Base-by-base conservation (phyloP, 495 filamentous ascomycete species). In the Penicillium robsamsonii region DNA sequence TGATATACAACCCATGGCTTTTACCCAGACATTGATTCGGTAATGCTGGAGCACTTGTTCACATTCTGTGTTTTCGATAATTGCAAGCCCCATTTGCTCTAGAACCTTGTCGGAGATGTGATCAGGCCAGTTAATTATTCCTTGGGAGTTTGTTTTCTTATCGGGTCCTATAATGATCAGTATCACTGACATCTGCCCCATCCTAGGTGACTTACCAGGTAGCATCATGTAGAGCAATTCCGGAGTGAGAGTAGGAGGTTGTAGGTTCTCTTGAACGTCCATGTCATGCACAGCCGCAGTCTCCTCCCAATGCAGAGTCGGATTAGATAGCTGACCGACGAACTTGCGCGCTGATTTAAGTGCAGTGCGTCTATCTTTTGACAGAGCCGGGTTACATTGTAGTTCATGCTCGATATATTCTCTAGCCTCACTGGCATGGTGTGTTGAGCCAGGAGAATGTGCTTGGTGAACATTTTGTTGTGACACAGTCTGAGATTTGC, bases 141-240 rank as follows among this genome's bases (percentile, higher is more conserved):
- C 62, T 25, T 68, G 65, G 7, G 65, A 66, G 17, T 53, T 68
- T 5, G 65, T 68, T 46, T 43, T 61, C 35, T 51, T 63, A 22
- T 68, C 65, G 12, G 60, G 46, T 15, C 65, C 65, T 64, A 12
- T 0, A 30, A 46, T n/a, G 20, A 25, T 63, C 11, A 63, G 52
- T 4, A 40, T 24, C 2, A 15, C n/a, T 5, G 15, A 29, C 20
- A 25, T 38, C 2, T 30, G 8, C 11, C 4, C 13, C 20, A 25
- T 9, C 45, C 1, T 2, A 1, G 30, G 9, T 3, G 5, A 46
- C 57, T 31, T 37, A 68, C 68, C 61, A 22, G 64, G 60, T 38
- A 69, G 27, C 60, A 71, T 67, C 66, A 69, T 69, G 9, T 65
- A 64, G 1, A 71, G 40, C 30, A 71, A 37, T 40, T 71, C 68